Base-by-base conservation (phyloP, 805 yeast species). In the Debaryomyces prosopidis region DNA sequence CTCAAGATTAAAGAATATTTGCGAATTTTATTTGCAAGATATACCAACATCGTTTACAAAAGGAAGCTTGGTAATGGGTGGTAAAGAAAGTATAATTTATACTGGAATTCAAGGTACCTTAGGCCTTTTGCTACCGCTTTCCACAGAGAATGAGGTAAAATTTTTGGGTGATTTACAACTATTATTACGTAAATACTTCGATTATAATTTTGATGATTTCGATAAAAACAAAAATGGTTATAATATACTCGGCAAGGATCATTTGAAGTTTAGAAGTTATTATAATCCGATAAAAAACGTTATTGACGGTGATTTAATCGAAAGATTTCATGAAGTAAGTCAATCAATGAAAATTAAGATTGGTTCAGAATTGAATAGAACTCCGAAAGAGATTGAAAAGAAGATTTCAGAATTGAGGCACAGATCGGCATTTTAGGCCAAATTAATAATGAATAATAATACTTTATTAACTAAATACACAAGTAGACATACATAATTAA, bases 241-340 rank as follows among this genome's bases (percentile, higher is more conserved):
- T 16, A 62, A 76, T 3, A 45, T 82, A n/a, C 71, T 83, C 2
- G 92, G 85, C 0, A 73, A 94, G 45, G 86, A 85, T 50, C 87
- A 84, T 46, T 47, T 79, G 50, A 77, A 77, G 45, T 91, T 76
- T 60, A 68, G 97, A 44, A 77, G 97, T 42, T 86, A 85, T 57
- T 89, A 89, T 60, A 82, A 80, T n/a, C 97, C 97, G 0, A 79
- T 76, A 2, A 84, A 82, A 50, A 77, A 81, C 40, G 82, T 87
- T 2, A 75, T 94, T 34, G 97, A 94, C 65, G 99, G 99, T 8
- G 98, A 94, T 59, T 69, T 88, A 12, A 71, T 92, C 39, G 97
- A 89, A 55, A 60, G 65, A 35, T 87, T 71, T 55, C 64, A 58
- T 39, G 56, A 61, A 8, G 59, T 79, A 16, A 55, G 58, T 11